Percentiles rank a stretch among this genome's conserved stretches.
Evolutionary conservation across 192 early-diverging fungal species (phyloP).

Genomic region (Diversispora epigaea): DNA sequence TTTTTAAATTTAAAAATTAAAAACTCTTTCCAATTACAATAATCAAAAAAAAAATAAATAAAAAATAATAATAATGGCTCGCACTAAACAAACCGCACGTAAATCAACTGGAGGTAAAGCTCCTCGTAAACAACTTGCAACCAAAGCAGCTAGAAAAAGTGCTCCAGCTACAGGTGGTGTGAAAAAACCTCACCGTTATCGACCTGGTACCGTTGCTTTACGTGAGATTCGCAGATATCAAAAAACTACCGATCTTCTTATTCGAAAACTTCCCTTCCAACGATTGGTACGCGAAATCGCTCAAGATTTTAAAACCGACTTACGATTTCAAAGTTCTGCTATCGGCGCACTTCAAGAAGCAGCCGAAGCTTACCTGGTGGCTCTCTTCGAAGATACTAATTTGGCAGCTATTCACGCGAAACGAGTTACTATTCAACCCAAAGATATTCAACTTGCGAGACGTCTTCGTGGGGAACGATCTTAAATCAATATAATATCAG

Average conservation of each 20-base stretch:
- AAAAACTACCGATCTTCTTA: slow-evolving; percentile 94
- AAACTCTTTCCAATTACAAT: not conserved
- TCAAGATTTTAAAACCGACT: slow-evolving; percentile 99
- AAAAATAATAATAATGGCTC: slow-evolving; percentile 50
- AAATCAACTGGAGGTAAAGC: slow-evolving; percentile 99
- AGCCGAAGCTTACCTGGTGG: slow-evolving; percentile 84
- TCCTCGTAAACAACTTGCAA: slow-evolving; percentile 94
- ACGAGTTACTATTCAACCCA: slow-evolving; percentile 99
- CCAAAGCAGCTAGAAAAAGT: slow-evolving; percentile 97
- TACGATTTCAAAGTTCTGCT: slow-evolving; percentile 99
- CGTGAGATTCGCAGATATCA: slow-evolving; percentile 93
- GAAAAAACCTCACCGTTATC: slow-evolving; percentile 87
- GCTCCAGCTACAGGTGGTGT: slow-evolving; percentile 91
- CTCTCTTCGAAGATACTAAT: slow-evolving; percentile 97
- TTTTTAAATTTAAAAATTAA: too few species aligned
- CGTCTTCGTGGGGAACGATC: slow-evolving; percentile 92
- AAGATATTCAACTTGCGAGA: slow-evolving; percentile 98
- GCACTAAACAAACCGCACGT: slow-evolving; percentile 91
- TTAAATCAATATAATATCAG: slow-evolving; percentile 42
- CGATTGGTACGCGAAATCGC: slow-evolving; percentile 98
- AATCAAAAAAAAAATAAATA: slow-evolving; percentile 11
- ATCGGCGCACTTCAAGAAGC: slow-evolving; percentile 98
- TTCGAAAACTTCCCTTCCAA: slow-evolving; percentile 93
- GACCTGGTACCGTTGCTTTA: slow-evolving; percentile 87
- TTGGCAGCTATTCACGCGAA: slow-evolving; percentile 99